Percentiles rank a stretch among this genome's conserved stretches.
These are phyloP conservation scores for Bipolaris victoriae DNA, from an alignment of 2,329 filamentous ascomycete genomes.

Conservation along the genomic window DNA sequence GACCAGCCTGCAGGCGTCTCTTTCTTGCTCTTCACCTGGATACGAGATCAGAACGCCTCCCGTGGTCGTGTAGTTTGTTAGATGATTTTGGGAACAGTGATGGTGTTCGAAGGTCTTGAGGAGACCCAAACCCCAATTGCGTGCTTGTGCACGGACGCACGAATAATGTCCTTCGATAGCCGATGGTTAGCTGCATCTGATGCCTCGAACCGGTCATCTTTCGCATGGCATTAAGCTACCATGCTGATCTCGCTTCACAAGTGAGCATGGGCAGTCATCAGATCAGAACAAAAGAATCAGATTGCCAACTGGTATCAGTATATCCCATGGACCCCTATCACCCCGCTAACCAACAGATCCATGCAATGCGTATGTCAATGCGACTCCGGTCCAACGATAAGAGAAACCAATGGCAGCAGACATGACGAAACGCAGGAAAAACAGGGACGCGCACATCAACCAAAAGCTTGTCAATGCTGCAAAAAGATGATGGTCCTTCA, in stretches of 20 bases:
- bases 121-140: conserved; percentile 23
- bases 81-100: background rate
- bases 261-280: background rate
- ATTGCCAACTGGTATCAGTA: conserved; percentile 8
- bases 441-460: background rate
- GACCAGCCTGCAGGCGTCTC: background rate
- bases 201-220: conserved; percentile 21
- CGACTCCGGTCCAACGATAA: conserved; percentile 1
- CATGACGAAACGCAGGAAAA: background rate
- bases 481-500: background rate
- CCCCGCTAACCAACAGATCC: conserved; percentile 3
- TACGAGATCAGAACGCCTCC: background rate
- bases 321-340: conserved; percentile 6
- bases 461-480: background rate
- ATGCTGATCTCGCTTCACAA: background rate
- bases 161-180: conserved; percentile 20
- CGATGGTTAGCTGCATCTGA: conserved; percentile 19
- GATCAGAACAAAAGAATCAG: conserved; percentile 5
- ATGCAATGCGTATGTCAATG: conserved; percentile 4
- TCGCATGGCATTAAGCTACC: conserved; percentile 9
- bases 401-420: background rate
- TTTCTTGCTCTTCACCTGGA: conserved; percentile 1
- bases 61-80: background rate
- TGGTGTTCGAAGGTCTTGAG: background rate
- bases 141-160: conserved; percentile 32